Conservation (phyloP, 2,329 filamentous ascomycete species). For the Elsinoe ampelina region DNA sequence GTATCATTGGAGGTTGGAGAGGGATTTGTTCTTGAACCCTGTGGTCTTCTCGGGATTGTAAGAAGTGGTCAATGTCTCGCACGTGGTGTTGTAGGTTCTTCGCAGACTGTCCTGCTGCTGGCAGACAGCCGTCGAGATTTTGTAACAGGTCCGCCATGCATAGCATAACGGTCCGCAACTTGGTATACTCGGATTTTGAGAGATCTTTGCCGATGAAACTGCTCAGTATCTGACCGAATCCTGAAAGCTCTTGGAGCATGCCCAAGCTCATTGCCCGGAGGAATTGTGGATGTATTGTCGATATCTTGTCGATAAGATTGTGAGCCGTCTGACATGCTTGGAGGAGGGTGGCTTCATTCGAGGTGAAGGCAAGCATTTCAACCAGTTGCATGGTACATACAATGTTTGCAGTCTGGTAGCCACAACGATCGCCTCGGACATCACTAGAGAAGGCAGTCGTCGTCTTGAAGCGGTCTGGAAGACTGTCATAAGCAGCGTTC, state of each 20-base stretch:
- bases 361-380: slow-evolving; percentile 35
- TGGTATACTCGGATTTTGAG: slow-evolving; percentile 26
- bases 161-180: slow-evolving; percentile 1
- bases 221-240: slow-evolving; percentile 42
- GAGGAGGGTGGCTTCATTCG: slow-evolving; percentile 24
- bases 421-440: slow-evolving; percentile 31
- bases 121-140: background rate
- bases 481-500: slow-evolving; percentile 18
- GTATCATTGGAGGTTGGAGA: background rate
- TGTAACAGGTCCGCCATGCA: slow-evolving; percentile 11
- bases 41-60: slow-evolving; percentile 2
- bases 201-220: slow-evolving; percentile 38
- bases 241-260: slow-evolving; percentile 40
- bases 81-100: background rate
- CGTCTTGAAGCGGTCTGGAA: slow-evolving; percentile 26
- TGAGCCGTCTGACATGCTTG: slow-evolving; percentile 39
- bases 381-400: slow-evolving; percentile 41
- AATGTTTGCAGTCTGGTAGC: slow-evolving; percentile 45
- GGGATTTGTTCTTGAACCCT: background rate
- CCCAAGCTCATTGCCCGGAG: slow-evolving; percentile 41
- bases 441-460: slow-evolving; percentile 20
- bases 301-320: slow-evolving; percentile 37
- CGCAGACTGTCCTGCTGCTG: background rate
- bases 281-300: slow-evolving; percentile 36
- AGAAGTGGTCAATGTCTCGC: slow-evolving; percentile 1